Base-by-base conservation (phyloP, 306 rosid genomes). In the Prunus padus region DNA sequence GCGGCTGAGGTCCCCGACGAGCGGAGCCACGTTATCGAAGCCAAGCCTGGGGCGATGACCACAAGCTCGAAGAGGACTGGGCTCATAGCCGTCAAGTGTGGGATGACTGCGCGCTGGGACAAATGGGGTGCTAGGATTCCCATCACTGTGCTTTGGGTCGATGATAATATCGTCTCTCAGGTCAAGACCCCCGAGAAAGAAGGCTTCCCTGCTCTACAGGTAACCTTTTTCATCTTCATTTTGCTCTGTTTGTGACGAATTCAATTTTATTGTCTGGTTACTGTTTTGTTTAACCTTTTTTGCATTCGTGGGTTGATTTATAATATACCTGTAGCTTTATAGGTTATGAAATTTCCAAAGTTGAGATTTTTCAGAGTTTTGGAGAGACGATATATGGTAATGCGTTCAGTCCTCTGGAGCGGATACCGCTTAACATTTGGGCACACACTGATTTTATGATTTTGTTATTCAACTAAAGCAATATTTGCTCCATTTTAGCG, bases 41-140 rank as follows among this genome's bases (percentile, higher is more conserved):
- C 89, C 11, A 89, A 75, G 68, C 77, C 96, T 1, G 69, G 80
- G 18, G 77, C 82, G 2, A 95, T 95, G 97, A 79, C 75, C 37
- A 85, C 84, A 0, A 74, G 65, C 42, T 95, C 98, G 8, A 89
- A 77, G 80, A 89, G 98, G 74, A 92, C 98, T 0, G 98, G 98
- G 4, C 67, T 90, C 12, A 83, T 95, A 47, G 98, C 93, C 3
- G 84, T 95, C 30, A 95, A 95, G 78, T 95, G 99, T 81, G 99
- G 99, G 65, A 95, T 95, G 99, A 81, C 85, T 55, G 99, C 99
- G 19, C 89, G 84, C 20, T 95, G 99, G 99, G 91, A 92, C 81
- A 95, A 92, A 82, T 95, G 99, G 99, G 99, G 99, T 25, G 93
- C 91, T 16, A 87, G 98, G 82, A 54, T 95, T 72, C 98, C 98